Evolutionary conservation across 1,284 basidiomycete genomes (phyloP), one percentile per base, ranked within the genome.

Genomic region (Papiliotrema nemorosa): DNA sequence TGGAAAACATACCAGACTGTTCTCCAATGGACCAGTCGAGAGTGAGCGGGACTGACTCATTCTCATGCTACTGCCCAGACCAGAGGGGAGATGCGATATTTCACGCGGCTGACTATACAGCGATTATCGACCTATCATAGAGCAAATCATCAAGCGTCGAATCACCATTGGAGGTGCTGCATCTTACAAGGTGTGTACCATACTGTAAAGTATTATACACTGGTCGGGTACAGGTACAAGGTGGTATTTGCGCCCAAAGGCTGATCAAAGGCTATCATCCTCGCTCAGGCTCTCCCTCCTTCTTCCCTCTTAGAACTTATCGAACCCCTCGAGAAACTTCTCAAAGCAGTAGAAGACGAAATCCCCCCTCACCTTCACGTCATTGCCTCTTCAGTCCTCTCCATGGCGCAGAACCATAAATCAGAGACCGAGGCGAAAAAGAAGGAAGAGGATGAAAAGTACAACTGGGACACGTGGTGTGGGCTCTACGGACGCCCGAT

Each of bases 381-480:
- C 12, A 54, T 54, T 21, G 53, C 53, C 10, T 20, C 7, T 13
- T 31, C 33, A 2, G 44, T 54, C 18, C 26, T 50, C 2, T 34
- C 36, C 1, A 14, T 25, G 25, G 49, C 44, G 10, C 36, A 40
- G 31, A 37, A 25, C 18, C 33, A 14, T 21, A 48, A 44, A 36
- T 27, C 44, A 13, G 44, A 45, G 31, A 22, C 3, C n/a, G 44
- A 18, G 22, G 27, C 26, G 40, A 25, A 3, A 4, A 48, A 40
- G 20, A 24, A 5, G 21, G 26, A 48, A 18, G 47, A n/a, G 22
- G 47, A 44, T 5, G 37, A 22, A 3, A 39, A 54, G 33, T 9
- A 5, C 3, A 44, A 47, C 39, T 50, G 53, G 53, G 36, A 50
- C 3, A 10, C 26, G 24, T 54, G 53, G 53, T 36, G 27, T 14